Base-by-base conservation (phyloP, 805 yeast species). In the Metschnikowia anglica region DNA sequence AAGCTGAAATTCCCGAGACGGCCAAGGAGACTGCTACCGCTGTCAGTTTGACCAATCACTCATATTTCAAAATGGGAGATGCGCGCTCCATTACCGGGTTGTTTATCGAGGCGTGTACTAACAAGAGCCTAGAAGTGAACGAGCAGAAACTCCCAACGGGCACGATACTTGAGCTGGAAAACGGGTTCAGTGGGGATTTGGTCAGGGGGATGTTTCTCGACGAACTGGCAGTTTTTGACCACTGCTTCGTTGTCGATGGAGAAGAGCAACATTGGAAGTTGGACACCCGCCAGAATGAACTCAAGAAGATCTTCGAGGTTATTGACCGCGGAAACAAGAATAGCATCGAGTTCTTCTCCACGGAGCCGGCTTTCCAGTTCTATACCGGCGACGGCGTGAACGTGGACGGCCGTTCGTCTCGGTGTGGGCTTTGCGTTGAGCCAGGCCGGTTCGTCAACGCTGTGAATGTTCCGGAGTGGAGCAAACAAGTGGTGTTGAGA, bases 331-430 rank as follows among this genome's bases (percentile, higher is more conserved):
- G 62, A 17, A 62, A 80, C 3, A 59, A 63, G 6, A 54, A 73
- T 37, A 62, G 65, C 34, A 54, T 82, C 29, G 59, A 60, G 16
- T 73, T 76, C 7, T 54, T 59, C 13, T 68, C 85, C 6, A 82
- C 88, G 3, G 88, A 82, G 45, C 88, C 88, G 5, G 65, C 80
- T 2, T 80, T 77, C 67, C 86, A 81, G 59, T 65, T 82, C 30
- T 82, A 81, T 61, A 80, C 86, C 23, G 85, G 85, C 17, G 81
- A 76, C 52, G 65, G 66, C 40, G 68, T 74, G 33, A 52, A 67
- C 39, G 68, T 70, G 26, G 61, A 63, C 16, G 70, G 62, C 1
- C 30, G 24, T n/a, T 19, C 18, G 11, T 40, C 73, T 67, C 59
- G 73, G 49, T 59, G 73, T 40, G 87, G 86, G 3, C 74, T 82